Percentiles rank a stretch among this genome's conserved stretches.
These are phyloP conservation scores for Nemania sp. DNA, from an alignment of 2,329 filamentous ascomycete species.

Conservation along the genomic window DNA sequence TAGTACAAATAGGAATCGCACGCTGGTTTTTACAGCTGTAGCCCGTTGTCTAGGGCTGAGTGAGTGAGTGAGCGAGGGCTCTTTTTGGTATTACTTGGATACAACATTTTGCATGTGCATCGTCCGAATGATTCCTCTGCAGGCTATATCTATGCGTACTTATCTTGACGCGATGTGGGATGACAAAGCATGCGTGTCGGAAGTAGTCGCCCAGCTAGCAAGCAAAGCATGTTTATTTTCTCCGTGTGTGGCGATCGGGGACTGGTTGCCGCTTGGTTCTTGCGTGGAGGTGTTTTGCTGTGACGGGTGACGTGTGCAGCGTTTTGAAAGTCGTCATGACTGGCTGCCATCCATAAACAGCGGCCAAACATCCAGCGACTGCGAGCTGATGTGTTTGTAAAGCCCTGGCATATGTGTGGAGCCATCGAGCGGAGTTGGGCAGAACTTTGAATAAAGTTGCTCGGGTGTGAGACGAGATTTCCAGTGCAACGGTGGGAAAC, in stretches of 20 bases:
- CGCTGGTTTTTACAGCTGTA: neutral
- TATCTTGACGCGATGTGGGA: neutral
- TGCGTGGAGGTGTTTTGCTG: neutral
- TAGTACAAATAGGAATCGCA: neutral
- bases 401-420: constrained; percentile 20
- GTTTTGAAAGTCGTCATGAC: constrained; percentile 27
- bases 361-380: neutral
- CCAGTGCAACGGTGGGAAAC: neutral
- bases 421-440: neutral
- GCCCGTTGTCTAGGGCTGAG: constrained; percentile 21
- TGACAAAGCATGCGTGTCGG: neutral
- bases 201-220: neutral
- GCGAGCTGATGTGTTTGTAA: constrained; percentile 19
- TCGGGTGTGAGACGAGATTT: neutral
- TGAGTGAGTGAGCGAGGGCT: neutral
- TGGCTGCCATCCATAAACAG: constrained; percentile 2
- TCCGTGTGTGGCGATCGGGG: neutral
- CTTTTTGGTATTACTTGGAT: neutral
- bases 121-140: neutral
- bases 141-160: neutral
- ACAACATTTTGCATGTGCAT: neutral
- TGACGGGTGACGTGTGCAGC: constrained; percentile 34
- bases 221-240: no score
- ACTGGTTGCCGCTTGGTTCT: neutral
- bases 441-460: neutral